Percentiles rank a stretch among this genome's conserved stretches.
Evolutionary conservation across 1,284 basidiomycete genomes (phyloP).

Genomic region (Tylopilus orsonianus): DNA sequence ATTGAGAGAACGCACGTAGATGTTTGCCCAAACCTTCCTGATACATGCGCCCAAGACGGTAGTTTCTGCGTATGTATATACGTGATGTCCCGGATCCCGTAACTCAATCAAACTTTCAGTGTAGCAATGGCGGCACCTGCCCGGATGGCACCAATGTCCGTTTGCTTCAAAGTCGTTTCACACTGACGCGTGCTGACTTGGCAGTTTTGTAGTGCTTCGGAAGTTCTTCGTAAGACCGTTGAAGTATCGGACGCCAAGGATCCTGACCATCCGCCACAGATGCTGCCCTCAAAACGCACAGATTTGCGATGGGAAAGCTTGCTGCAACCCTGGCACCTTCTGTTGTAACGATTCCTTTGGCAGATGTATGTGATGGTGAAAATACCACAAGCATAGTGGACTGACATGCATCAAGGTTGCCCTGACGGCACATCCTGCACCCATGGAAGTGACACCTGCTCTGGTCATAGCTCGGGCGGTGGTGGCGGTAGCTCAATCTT

Average conservation of each 20-base stretch:
- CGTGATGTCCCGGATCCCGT: too few species aligned
- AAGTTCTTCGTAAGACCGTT: constrained; percentile 1
- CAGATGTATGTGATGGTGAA: constrained; percentile 18
- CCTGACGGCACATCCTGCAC: constrained; percentile 12
- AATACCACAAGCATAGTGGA: not conserved
- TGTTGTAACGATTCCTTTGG: constrained; percentile 24
- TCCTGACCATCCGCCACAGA: constrained; percentile 1
- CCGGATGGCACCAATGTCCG: constrained; percentile 22
- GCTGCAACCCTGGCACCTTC: constrained; percentile 6
- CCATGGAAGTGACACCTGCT: constrained; percentile 5
- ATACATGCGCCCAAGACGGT: constrained; percentile 21
- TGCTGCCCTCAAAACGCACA: constrained; percentile 12
- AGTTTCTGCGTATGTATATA: constrained; percentile 20
- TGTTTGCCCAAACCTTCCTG: constrained; percentile 23
- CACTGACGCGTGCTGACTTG: not conserved
- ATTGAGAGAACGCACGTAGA: constrained; percentile 6
- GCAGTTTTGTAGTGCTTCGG: constrained; percentile 11
- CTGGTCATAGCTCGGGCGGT: not conserved
- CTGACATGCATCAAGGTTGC: constrained; percentile 21
- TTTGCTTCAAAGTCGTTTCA: not conserved
- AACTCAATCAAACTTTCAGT: constrained; percentile 16
- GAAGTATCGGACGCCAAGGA: not conserved
- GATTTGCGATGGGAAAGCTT: constrained; percentile 10
- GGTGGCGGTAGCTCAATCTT: not conserved
- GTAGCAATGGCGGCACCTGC: constrained; percentile 8